Evolutionary conservation across 306 rosid species (phyloP).

Genomic region (Castanea crenata): DNA sequence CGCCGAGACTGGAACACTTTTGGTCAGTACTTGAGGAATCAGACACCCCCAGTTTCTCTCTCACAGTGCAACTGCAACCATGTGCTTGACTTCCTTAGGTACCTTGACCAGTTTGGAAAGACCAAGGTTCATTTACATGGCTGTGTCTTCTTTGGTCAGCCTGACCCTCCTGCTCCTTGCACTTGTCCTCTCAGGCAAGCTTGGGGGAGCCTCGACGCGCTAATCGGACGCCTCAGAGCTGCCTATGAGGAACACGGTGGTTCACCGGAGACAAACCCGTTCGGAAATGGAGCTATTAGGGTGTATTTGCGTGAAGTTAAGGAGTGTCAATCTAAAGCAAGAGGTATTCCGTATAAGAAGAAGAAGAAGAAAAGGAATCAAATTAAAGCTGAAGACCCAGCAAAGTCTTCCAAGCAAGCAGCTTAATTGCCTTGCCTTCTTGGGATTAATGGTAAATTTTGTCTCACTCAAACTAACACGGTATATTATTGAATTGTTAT

Average conservation of each 20-base stretch:
- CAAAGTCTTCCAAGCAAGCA: slow-evolving; percentile 62
- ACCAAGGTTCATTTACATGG: slow-evolving; percentile 86
- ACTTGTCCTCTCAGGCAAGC: slow-evolving; percentile 87
- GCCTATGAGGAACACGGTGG: slow-evolving; percentile 92
- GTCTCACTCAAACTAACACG: background rate
- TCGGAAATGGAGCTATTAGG: slow-evolving; percentile 78
- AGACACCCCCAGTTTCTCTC: slow-evolving; percentile 59
- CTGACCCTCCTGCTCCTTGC: slow-evolving; percentile 92
- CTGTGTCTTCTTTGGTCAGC: slow-evolving; percentile 84
- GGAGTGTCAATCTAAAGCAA: slow-evolving; percentile 78
- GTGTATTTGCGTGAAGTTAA: slow-evolving; percentile 81
- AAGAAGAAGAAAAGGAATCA: slow-evolving; percentile 74
- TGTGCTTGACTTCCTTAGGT: slow-evolving; percentile 79
- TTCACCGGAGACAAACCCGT: slow-evolving; percentile 70
- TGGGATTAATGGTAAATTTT: slow-evolving; percentile 49
- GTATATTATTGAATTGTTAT: background rate
- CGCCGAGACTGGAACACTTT: slow-evolving; percentile 93
- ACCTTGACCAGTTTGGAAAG: slow-evolving; percentile 89
- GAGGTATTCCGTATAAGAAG: slow-evolving; percentile 85
- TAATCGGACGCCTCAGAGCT: slow-evolving; percentile 82
- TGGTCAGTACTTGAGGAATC: slow-evolving; percentile 75
- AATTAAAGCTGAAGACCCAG: slow-evolving; percentile 39
- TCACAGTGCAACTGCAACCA: slow-evolving; percentile 80
- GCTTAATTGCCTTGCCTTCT: slow-evolving; percentile 28
- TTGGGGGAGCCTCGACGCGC: slow-evolving; percentile 94